phyloP scores from a whole-genome alignment of 176 grass and related monocot species.

The Cenchrus fungigraminus region DNA sequence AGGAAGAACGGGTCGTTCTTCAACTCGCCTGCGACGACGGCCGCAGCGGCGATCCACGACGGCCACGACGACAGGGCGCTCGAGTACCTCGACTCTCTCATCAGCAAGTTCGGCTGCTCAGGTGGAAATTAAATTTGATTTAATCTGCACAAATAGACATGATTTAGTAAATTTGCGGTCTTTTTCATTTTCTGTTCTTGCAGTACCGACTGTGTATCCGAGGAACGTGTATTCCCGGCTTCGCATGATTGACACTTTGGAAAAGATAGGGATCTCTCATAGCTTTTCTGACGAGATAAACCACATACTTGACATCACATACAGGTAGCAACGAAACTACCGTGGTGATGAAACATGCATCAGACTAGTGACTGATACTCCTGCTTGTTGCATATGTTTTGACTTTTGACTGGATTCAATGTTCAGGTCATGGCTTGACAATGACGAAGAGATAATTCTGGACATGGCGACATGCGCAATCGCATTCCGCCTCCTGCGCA shows the following conservation, averaged over 20 bases:
- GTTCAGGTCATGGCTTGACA: conserved; percentile 51
- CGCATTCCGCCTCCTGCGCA: conserved; percentile 59
- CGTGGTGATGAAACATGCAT: too few relatives aligned
- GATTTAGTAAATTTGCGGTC: too few relatives aligned
- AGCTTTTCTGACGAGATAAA: conserved; percentile 54
- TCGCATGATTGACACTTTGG: conserved; percentile 50
- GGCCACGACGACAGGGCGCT: conserved; percentile 51
- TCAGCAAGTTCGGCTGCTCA: conserved; percentile 46
- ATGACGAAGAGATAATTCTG: conserved; percentile 45
- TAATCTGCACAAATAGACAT: too few relatives aligned
- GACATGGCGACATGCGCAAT: conserved; percentile 53
- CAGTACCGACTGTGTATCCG: conserved; percentile 61
- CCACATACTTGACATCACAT: conserved; percentile 48
- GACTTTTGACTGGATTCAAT: too few relatives aligned
- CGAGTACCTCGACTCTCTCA: conserved; percentile 49
- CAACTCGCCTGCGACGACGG: conserved; percentile 30
- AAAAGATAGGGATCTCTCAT: conserved; percentile 47
- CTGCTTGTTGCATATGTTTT: too few relatives aligned
- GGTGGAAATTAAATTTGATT: conserved; percentile 23
- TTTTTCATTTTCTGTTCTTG: too few relatives aligned
- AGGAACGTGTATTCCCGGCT: conserved; percentile 44
- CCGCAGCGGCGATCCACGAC: conserved; percentile 40
- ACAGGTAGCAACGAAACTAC: conserved; percentile 25
- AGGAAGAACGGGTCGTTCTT: conserved; percentile 33
- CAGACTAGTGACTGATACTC: too few relatives aligned